Evolutionary conservation across 2,329 filamentous ascomycete species (phyloP), one percentile per base, ranked within the genome.

Genomic region (Aaosphaeria pasadenensis): DNA sequence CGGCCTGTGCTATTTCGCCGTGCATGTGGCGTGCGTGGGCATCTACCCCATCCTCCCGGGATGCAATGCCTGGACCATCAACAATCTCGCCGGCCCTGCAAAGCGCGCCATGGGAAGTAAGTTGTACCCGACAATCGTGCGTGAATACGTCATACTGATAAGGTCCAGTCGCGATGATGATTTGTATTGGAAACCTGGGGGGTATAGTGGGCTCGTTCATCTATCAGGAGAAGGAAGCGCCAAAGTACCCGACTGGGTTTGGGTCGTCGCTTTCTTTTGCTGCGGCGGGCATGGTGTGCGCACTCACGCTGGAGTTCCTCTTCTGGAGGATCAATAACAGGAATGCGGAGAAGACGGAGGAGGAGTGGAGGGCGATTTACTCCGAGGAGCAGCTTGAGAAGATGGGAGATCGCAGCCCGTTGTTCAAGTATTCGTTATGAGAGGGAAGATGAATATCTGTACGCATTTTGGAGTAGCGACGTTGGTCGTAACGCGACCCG

Each of bases 1-100:
- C 13, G 70, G 64, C 0, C 54, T 71, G 0, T 71, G 71, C 45
- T 76, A 75, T 50, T 75, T 77, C 43, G 73, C 69, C 1, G 69
- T 77, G 30, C 73, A 71, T 36, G 55, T 78, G 4, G 71, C 74
- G 0, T 75, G 66, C 30, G 63, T 72, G 7, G 71, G 73, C 30
- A 63, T 68, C 44, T 69, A 67, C 44, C 63, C 64, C 5, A 56
- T 66, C n/a, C 60, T 60, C n/a, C 62, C 63, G 4, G 59, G 54
- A 4, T 58, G 58, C 43, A 60, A 53, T 28, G 60, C 64, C 2
- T 69, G 63, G 64, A 57, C 58, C 9, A 53, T 54, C n/a, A 61
- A 64, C 47, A 68, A 68, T 29, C 46, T 61, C 3, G 60, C 66
- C 7, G 63, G 60, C 11, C 47, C 56, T 13, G 59, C 57, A 32